Evolutionary conservation across 805 yeast genomes (phyloP).

Genomic region (Monosporozyma aquatica): DNA sequence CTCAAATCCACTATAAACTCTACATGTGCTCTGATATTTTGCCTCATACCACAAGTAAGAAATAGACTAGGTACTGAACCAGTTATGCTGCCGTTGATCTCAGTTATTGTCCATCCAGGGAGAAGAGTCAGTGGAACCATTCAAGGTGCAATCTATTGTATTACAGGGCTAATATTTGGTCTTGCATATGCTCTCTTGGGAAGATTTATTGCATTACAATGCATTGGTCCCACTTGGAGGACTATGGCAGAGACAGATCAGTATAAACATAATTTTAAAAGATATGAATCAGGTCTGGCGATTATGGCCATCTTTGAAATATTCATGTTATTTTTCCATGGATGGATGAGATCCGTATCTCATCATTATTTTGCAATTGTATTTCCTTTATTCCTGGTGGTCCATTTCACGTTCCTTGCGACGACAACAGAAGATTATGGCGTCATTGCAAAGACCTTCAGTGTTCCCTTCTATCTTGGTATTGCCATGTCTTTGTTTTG

Average conservation of each 20-base stretch:
- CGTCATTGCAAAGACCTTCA: conserved; percentile 30
- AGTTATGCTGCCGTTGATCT: conserved; percentile 37
- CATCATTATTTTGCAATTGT: conserved; percentile 40
- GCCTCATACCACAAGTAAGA: conserved; percentile 32
- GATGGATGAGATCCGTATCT: conserved; percentile 40
- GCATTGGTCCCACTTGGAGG: conserved; percentile 27
- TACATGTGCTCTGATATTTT: conserved; percentile 36
- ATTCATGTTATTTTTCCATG: conserved; percentile 40
- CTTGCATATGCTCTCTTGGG: conserved; percentile 36
- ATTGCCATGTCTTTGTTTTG: conserved; percentile 37
- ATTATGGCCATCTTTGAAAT: conserved; percentile 38
- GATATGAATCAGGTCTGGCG: conserved; percentile 35
- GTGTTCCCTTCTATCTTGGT: conserved; percentile 39
- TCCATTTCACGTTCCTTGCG: conserved; percentile 40
- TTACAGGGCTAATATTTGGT: conserved; percentile 36
- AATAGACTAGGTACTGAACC: conserved; percentile 34
- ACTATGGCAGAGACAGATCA: conserved; percentile 28
- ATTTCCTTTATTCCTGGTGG: conserved; percentile 41
- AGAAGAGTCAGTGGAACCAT: conserved; percentile 41
- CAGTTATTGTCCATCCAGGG: conserved; percentile 44
- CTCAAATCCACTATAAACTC: conserved; percentile 33
- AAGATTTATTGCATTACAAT: conserved; percentile 34
- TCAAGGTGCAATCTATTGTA: conserved; percentile 35
- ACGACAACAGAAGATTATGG: conserved; percentile 28
- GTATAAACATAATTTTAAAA: conserved; percentile 22